phyloP scores from a whole-genome alignment of 1,284 basidiomycete species.

The Wallemia mellicola region DNA sequence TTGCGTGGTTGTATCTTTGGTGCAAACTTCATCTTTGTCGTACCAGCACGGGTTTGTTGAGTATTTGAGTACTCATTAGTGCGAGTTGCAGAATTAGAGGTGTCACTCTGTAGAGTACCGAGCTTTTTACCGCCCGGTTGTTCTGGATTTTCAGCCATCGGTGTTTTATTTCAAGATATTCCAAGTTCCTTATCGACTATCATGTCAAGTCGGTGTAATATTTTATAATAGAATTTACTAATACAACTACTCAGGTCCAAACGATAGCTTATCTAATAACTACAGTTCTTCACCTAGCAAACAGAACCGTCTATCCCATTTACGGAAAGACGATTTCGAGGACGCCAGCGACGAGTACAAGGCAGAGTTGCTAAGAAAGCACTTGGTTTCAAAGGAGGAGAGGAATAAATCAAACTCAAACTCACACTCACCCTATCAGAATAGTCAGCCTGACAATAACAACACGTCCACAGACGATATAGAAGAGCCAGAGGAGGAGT shows the following conservation, averaged over 20 bases:
- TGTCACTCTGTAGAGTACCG: background rate
- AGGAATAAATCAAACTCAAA: constrained; percentile 5
- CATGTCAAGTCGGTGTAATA: background rate
- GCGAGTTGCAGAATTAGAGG: background rate
- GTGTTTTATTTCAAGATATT: background rate
- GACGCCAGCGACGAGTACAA: constrained; percentile 38
- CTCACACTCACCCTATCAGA: constrained; percentile 1
- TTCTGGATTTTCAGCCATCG: background rate
- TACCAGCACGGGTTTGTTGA: background rate
- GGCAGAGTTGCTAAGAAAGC: constrained; percentile 40
- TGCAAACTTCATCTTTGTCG: background rate
- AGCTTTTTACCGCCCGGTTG: too few species aligned
- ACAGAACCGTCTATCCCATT: too few species aligned
- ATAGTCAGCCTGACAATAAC: constrained; percentile 8
- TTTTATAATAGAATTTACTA: background rate
- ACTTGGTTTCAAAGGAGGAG: constrained; percentile 46
- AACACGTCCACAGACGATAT: constrained; percentile 1
- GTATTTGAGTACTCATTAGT: background rate
- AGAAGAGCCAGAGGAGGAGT: constrained; percentile 11
- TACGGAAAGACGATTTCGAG: background rate
- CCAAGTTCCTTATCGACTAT: background rate
- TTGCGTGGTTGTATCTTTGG: background rate
- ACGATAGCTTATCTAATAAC: too few species aligned
- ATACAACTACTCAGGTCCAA: background rate
- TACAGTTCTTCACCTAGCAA: too few species aligned